Base-by-base conservation (phyloP, 768 basidiomycete species). In the Mycena haematopus region DNA sequence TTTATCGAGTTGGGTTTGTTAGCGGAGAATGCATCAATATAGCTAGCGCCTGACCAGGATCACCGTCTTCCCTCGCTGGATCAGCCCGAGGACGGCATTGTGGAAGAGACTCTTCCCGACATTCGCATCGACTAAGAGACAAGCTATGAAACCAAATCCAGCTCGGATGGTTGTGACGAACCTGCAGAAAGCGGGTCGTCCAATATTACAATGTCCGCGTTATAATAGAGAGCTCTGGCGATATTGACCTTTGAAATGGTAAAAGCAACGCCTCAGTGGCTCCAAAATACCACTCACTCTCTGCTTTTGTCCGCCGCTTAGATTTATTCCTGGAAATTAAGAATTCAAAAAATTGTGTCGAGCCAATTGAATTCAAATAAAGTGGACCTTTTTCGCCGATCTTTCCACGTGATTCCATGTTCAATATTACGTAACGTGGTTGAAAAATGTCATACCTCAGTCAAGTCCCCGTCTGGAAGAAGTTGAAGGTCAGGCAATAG, bases 61-160 rank as follows among this genome's bases (percentile, higher is more conserved):
- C 35, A 92, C 84, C 7, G 95, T 96, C 72, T 93, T 93, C 45
- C 82, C 84, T 4, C 69, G 71, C 35, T 68, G 69, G 22, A 78
- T 75, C 1, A 85, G 79, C 0, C 75, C 75, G 11, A 86, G 65
- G 68, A 91, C 86, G n/a, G 86, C 89, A 56, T 85, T 80, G 46
- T 84, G 78, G 71, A 92, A 91, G 1, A 92, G 78, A 10, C 84
- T 78, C 68, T 85, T 84, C 1, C 88, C 89, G 52, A 92, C 90
- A 67, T 92, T 89, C 1, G 89, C 88, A 68, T 91, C 90, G 53
- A 91, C 87, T 86, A 49, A 36, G 63, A 35, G 69, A 72, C n/a
- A 33, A 70, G 45, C 54, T 21, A 58, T 46, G n/a, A 19, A n/a
- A 40, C 25, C 17, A 14, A 33, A 15, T 14, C 55, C 35, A 31